A percentile compares a stretch with the other conserved stretches of the same genome.
Evolutionary conservation across 331 rosid species (phyloP).

Genomic region (Rosa hybrid): DNA sequence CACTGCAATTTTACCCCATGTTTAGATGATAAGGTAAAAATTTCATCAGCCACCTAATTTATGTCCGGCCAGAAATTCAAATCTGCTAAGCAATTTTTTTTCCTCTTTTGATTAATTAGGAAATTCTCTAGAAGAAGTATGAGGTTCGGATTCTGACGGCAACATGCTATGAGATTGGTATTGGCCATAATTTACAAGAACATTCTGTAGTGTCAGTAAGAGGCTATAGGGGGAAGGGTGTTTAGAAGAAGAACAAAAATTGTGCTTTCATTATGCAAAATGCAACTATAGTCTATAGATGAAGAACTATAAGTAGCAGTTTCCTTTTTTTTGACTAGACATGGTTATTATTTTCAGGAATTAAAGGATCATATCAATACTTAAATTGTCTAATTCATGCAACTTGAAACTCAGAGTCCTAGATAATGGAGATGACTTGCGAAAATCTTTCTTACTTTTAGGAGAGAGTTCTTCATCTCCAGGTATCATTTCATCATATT

Average conservation of each 20-base stretch:
- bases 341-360: background rate
- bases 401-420: background rate
- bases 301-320: background rate
- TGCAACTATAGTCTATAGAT: too few relatives aligned
- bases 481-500: constrained; percentile 53
- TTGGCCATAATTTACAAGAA: background rate
- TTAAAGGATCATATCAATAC: background rate
- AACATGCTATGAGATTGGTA: background rate
- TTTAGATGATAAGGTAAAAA: background rate
- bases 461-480: constrained; percentile 30
- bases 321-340: background rate
- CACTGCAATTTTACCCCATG: background rate
- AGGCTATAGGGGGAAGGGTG: background rate
- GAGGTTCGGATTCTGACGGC: background rate
- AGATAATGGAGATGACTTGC: background rate
- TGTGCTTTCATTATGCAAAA: too few relatives aligned
- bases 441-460: constrained; percentile 12
- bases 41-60: background rate
- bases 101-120: background rate
- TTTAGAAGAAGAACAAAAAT: too few relatives aligned
- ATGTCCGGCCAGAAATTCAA: background rate
- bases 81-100: background rate
- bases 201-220: background rate
- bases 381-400: background rate
- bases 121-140: background rate